Percentiles rank a stretch among this genome's conserved stretches.
These are phyloP conservation scores for Mycena sanguinolenta DNA, from an alignment of 768 basidiomycete species.

Conservation along the genomic window DNA sequence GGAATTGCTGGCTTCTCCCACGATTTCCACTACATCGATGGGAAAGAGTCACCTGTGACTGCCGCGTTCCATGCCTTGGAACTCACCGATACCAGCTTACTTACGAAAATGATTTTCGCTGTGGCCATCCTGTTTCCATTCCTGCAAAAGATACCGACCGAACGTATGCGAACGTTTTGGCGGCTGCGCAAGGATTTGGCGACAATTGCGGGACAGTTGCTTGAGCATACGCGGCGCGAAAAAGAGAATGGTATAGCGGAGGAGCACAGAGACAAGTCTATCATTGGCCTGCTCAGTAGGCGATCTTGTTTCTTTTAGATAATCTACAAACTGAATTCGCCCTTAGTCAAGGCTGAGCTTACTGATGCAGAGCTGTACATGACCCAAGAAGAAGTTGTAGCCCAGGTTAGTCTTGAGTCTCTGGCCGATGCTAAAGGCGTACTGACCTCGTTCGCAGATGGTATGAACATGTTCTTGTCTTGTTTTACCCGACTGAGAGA, in stretches of 20 bases:
- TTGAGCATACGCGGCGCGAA: constrained; percentile 49
- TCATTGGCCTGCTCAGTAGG: constrained; percentile 54
- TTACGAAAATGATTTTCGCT: constrained; percentile 33
- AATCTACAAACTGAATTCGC: neutral
- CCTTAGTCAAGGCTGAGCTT: constrained; percentile 53
- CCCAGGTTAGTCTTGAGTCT: constrained; percentile 44
- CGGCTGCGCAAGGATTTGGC: constrained; percentile 47
- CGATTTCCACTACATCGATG: constrained; percentile 57
- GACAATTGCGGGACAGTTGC: constrained; percentile 49
- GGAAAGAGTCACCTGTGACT: constrained; percentile 35
- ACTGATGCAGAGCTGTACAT: constrained; percentile 45
- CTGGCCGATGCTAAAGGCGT: neutral
- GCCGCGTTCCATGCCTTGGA: constrained; percentile 28
- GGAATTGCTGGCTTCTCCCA: constrained; percentile 61
- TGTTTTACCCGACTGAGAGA: neutral
- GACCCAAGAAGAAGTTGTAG: constrained; percentile 57
- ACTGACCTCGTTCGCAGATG: constrained; percentile 23
- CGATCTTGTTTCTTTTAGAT: neutral
- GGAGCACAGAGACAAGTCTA: constrained; percentile 48
- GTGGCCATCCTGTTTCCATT: constrained; percentile 47
- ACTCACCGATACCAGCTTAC: neutral
- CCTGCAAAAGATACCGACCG: constrained; percentile 48
- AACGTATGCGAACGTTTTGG: constrained; percentile 39
- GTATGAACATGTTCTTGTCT: constrained; percentile 9
- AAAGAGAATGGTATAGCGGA: constrained; percentile 42